These are phyloP conservation scores for Sporothrix luriei DNA, from an alignment of 2,329 filamentous ascomycete genomes.

Conservation along the genomic window DNA sequence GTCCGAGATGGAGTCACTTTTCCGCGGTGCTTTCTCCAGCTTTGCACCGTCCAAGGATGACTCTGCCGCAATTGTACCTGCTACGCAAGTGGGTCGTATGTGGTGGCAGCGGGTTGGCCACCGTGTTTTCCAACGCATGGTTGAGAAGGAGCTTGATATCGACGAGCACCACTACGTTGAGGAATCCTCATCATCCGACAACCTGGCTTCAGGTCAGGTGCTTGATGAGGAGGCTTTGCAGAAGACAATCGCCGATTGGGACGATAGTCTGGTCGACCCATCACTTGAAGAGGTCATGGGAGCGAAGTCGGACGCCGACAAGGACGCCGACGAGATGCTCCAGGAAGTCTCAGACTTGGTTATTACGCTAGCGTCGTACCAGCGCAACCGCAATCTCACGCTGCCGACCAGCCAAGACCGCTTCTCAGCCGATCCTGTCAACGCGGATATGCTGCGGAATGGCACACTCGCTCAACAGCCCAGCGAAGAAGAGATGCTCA, in stretches of 20 bases:
- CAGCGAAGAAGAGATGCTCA: constrained; percentile 57
- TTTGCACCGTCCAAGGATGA: constrained; percentile 79
- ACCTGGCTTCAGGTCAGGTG: not conserved
- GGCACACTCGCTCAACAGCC: constrained; percentile 68
- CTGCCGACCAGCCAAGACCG: constrained; percentile 66
- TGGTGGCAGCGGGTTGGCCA: constrained; percentile 77
- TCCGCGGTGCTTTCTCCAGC: constrained; percentile 75
- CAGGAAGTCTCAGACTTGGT: constrained; percentile 74
- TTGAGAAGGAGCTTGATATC: constrained; percentile 54
- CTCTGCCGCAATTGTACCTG: constrained; percentile 68
- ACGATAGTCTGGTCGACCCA: constrained; percentile 61
- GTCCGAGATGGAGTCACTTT: constrained; percentile 72
- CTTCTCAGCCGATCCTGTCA: constrained; percentile 63
- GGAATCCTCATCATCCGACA: constrained; percentile 42
- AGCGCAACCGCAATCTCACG: constrained; percentile 74
- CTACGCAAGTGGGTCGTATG: constrained; percentile 66
- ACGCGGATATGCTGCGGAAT: constrained; percentile 68
- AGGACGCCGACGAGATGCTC: constrained; percentile 69
- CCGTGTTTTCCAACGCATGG: constrained; percentile 64
- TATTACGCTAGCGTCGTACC: constrained; percentile 74
- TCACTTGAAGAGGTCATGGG: constrained; percentile 57
- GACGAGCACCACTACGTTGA: constrained; percentile 45
- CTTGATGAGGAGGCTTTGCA: constrained; percentile 58
- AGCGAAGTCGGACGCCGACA: constrained; percentile 56
- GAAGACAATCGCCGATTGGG: constrained; percentile 61